A percentile compares a stretch with the other conserved stretches of the same genome.
Evolutionary conservation across 1,139 yeast genomes (phyloP).

Genomic region (Saccharomyces hybrid): DNA sequence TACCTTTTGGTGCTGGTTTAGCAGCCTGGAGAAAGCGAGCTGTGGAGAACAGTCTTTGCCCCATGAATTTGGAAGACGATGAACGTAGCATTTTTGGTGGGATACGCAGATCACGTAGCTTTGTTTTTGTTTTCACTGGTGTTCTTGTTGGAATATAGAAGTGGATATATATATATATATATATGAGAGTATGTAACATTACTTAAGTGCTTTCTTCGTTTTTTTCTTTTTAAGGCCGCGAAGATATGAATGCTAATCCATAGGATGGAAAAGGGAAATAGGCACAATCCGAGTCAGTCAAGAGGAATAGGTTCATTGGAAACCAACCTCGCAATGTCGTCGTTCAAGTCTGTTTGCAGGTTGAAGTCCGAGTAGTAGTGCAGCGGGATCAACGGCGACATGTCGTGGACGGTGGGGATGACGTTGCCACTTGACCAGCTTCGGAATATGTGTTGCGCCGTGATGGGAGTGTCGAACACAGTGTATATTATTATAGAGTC

Average conservation of each 20-base stretch:
- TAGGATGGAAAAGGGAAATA: not conserved
- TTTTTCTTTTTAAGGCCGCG: not conserved
- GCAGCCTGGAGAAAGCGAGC: conserved; percentile 5
- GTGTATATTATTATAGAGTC: conserved; percentile 6
- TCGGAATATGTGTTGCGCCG: conserved; percentile 1
- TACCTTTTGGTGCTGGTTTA: conserved; percentile 22
- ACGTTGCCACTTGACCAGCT: not conserved
- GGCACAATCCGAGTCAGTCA: not conserved
- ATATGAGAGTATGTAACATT: not conserved
- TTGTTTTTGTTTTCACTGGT: not conserved
- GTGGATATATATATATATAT: not conserved
- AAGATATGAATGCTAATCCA: not conserved
- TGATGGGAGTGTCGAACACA: conserved; percentile 2
- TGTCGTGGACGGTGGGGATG: not conserved
- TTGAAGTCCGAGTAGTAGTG: not conserved
- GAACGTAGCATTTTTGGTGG: not conserved
- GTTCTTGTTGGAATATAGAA: not conserved
- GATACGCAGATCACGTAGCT: not conserved
- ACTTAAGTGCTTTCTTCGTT: not conserved
- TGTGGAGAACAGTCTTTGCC: not conserved
- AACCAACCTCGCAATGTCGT: not conserved
- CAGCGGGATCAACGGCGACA: conserved; percentile 3
- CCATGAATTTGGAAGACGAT: not conserved
- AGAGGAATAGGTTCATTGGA: not conserved
- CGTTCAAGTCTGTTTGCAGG: not conserved